Percentiles rank a stretch among this genome's conserved stretches.
phyloP scores from a whole-genome alignment of 2,329 filamentous ascomycete genomes.

The Xylariaceae sp. region DNA sequence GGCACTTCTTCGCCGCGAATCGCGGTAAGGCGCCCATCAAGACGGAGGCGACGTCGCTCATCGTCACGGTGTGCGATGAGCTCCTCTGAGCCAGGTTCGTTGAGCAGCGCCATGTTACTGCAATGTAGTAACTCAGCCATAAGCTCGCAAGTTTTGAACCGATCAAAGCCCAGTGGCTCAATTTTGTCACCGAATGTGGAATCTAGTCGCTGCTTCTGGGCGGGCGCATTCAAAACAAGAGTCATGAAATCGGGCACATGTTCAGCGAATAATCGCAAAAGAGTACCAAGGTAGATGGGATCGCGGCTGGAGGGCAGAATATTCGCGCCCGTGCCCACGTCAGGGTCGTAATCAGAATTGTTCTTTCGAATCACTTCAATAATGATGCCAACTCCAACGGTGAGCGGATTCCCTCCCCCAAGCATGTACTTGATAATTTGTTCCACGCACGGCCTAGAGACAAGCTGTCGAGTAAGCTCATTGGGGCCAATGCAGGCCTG shows the following conservation, averaged over 20 bases:
- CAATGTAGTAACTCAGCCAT: slow-evolving; percentile 98
- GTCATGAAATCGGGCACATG: slow-evolving; percentile 93
- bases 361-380: slow-evolving; percentile 99
- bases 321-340: slow-evolving; percentile 76
- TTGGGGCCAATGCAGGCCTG: slow-evolving; percentile 99
- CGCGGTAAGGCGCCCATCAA: slow-evolving; percentile 66
- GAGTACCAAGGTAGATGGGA: slow-evolving; percentile 89
- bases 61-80: slow-evolving; percentile 74
- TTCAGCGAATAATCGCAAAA: slow-evolving; percentile 82
- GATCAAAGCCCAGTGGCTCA: slow-evolving; percentile 90
- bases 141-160: slow-evolving; percentile 97
- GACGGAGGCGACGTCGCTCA: slow-evolving; percentile 73
- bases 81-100: slow-evolving; percentile 84
- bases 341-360: slow-evolving; percentile 97
- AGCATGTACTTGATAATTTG: slow-evolving; percentile 89
- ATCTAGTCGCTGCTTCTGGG: slow-evolving; percentile 67
- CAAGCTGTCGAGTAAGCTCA: slow-evolving; percentile 88
- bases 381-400: slow-evolving; percentile 92
- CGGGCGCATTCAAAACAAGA: slow-evolving; percentile 72
- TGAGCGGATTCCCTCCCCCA: slow-evolving; percentile 84
- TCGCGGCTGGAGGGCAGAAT: slow-evolving; percentile 77
- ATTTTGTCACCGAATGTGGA: slow-evolving; percentile 89
- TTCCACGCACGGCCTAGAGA: slow-evolving; percentile 78
- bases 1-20: slow-evolving; percentile 38
- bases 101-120: slow-evolving; percentile 96